Percentiles rank a stretch among this genome's conserved stretches.
These are phyloP conservation scores for Acanthamoeba castellanii DNA, from an alignment of 208 protist species.

Conservation along the genomic window DNA sequence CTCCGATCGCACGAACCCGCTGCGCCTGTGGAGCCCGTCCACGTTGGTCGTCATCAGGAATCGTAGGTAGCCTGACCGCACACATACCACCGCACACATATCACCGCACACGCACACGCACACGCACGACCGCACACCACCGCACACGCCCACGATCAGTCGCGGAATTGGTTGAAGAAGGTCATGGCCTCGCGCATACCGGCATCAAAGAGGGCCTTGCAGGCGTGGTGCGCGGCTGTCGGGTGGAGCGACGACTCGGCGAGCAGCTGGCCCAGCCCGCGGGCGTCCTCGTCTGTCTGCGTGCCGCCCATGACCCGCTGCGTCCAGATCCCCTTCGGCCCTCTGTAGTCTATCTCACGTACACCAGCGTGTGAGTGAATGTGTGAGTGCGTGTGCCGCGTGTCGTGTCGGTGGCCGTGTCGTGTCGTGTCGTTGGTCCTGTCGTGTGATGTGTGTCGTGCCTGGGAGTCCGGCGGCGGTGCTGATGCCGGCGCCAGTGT, in stretches of 20 bases:
- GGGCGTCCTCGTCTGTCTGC: background rate
- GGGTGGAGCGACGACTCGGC: constrained; percentile 13
- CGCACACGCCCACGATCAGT: too few species aligned
- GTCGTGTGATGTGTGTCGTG: background rate
- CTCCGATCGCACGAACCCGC: constrained; percentile 1
- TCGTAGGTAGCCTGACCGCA: background rate
- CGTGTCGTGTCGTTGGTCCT: background rate
- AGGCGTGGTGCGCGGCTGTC: constrained; percentile 7
- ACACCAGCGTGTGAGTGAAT: too few species aligned
- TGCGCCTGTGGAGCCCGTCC: constrained; percentile 46
- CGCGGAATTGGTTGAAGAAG: too few species aligned
- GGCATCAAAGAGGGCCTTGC: background rate
- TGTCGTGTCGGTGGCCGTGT: background rate
- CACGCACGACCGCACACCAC: too few species aligned
- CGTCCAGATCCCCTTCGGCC: constrained; percentile 61
- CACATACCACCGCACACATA: background rate
- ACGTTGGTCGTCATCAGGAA: constrained; percentile 71
- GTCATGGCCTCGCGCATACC: background rate
- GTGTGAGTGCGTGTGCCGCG: background rate
- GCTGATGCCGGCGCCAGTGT: constrained; percentile 53
- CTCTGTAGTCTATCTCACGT: constrained; percentile 25
- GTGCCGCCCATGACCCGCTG: background rate
- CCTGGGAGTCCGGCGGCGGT: constrained; percentile 35
- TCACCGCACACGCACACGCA: too few species aligned
- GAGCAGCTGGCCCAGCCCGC: constrained; percentile 25